Percentiles rank a stretch among this genome's conserved stretches.
phyloP scores from a whole-genome alignment of 176 grass and related monocot genomes.

The Oryza longistaminata region DNA sequence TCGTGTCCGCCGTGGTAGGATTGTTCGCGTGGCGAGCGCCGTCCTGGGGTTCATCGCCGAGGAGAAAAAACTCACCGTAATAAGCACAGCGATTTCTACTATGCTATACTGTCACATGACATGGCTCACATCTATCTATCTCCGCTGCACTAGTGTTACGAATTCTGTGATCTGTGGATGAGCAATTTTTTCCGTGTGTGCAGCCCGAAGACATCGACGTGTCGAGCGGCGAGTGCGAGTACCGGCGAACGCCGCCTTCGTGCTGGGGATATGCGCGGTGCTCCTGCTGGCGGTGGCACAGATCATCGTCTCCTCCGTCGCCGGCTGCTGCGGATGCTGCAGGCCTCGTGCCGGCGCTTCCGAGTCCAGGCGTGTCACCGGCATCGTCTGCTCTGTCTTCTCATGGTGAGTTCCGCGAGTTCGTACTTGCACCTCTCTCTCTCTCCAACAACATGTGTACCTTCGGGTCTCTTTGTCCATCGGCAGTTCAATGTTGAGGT shows the following conservation, averaged over 20 bases:
- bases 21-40: slow-evolving; percentile 19
- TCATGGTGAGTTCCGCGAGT: slow-evolving; percentile 1
- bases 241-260: not conserved
- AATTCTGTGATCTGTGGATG: too few relatives aligned
- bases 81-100: not conserved
- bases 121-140: too few relatives aligned
- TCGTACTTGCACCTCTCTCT: too few relatives aligned
- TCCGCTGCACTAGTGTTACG: too few relatives aligned
- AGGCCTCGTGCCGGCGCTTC: not conserved
- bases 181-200: not conserved
- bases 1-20: not conserved
- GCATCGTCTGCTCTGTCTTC: not conserved
- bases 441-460: too few relatives aligned
- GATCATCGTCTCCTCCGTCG: too few relatives aligned
- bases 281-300: too few relatives aligned
- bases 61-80: slow-evolving; percentile 29
- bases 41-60: slow-evolving; percentile 44
- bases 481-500: too few relatives aligned
- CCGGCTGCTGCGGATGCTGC: too few relatives aligned
- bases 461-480: too few relatives aligned
- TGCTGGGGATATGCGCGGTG: not conserved
- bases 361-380: not conserved
- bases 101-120: too few relatives aligned
- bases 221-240: not conserved
- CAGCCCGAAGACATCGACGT: not conserved